Percentiles rank a stretch among this genome's conserved stretches.
phyloP scores from a whole-genome alignment of 148 eudicot genomes.

The Polygonum aviculare region DNA sequence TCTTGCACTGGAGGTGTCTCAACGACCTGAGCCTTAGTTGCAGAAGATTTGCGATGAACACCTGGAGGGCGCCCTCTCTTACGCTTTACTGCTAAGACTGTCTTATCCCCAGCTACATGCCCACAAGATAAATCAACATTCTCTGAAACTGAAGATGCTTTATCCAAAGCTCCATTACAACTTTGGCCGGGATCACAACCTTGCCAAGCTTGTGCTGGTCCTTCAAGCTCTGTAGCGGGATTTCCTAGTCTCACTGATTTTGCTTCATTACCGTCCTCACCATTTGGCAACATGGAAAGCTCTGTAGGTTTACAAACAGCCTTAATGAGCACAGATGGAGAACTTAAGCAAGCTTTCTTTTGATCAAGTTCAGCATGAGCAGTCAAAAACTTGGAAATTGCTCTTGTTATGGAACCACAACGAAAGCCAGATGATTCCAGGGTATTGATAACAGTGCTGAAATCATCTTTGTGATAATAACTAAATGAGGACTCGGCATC shows the following conservation, averaged over 20 bases:
- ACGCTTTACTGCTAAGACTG: conserved; percentile 21
- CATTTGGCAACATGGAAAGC: conserved; percentile 13
- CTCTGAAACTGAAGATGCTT: conserved; percentile 9
- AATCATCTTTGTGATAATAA: conserved; percentile 64
- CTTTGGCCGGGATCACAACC: conserved; percentile 21
- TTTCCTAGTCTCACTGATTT: conserved; percentile 22
- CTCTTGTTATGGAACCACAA: conserved; percentile 36
- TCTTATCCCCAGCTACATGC: conserved; percentile 13
- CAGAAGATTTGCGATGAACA: conserved; percentile 12
- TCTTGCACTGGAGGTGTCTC: conserved; percentile 16
- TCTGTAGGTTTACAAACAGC: conserved; percentile 7
- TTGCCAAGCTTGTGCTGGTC: conserved; percentile 59
- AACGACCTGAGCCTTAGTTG: conserved; percentile 14
- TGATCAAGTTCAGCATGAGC: conserved; percentile 22
- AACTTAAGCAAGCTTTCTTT: conserved; percentile 24
- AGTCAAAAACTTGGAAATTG: conserved; percentile 47
- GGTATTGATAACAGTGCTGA: conserved; percentile 42
- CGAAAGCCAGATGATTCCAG: conserved; percentile 36
- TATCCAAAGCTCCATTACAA: conserved; percentile 14
- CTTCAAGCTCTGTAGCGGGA: conserved; percentile 44
- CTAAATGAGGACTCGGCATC: conserved; percentile 39
- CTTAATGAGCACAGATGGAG: conserved; percentile 18
- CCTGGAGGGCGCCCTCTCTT: conserved; percentile 26
- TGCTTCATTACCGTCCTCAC: conserved; percentile 21
- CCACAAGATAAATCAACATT: conserved; percentile 17